A percentile compares a stretch with the other conserved stretches of the same genome.
phyloP scores from a whole-genome alignment of 768 basidiomycete species.

The Leucosporidium yakuticum region DNA sequence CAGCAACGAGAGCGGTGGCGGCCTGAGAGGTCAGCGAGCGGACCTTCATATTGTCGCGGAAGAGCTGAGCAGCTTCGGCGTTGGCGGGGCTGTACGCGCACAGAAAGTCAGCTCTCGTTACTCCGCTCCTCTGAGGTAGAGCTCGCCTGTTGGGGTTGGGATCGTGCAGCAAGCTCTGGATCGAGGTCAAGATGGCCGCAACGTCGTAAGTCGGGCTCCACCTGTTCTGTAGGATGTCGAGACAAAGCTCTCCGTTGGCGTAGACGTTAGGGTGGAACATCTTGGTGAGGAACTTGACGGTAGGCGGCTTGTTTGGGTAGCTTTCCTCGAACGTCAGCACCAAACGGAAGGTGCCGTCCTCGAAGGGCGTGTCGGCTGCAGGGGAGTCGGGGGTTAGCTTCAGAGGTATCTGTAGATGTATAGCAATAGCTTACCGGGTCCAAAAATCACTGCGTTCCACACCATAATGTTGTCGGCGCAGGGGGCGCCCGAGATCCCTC shows the following conservation, averaged over 20 bases:
- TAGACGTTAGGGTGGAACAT: slow-evolving; percentile 99
- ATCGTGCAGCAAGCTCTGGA: slow-evolving; percentile 91
- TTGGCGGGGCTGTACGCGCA: slow-evolving; percentile 73
- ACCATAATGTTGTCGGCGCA: slow-evolving; percentile 98
- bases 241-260: slow-evolving; percentile 93
- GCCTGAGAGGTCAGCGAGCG: no score
- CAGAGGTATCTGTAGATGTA: not conserved
- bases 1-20: no score
- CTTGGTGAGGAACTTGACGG: slow-evolving; percentile 77
- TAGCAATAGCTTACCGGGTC: slow-evolving; percentile 65
- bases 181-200: slow-evolving; percentile 92
- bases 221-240: slow-evolving; percentile 96
- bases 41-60: slow-evolving; percentile 88
- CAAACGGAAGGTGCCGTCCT: slow-evolving; percentile 97
- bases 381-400: no score
- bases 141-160: slow-evolving; percentile 79
- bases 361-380: slow-evolving; percentile 93
- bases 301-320: slow-evolving; percentile 97
- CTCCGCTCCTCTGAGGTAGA: not conserved
- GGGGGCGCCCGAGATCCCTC: slow-evolving; percentile 93
- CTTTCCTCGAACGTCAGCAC: slow-evolving; percentile 92
- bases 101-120: not conserved
- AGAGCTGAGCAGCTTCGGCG: slow-evolving; percentile 93
- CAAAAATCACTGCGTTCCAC: slow-evolving; percentile 99
- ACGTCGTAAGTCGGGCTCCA: slow-evolving; percentile 99